These are phyloP conservation scores for Lavandula angustifolia DNA, from an alignment of 257 asterid genomes.

Conservation along the genomic window DNA sequence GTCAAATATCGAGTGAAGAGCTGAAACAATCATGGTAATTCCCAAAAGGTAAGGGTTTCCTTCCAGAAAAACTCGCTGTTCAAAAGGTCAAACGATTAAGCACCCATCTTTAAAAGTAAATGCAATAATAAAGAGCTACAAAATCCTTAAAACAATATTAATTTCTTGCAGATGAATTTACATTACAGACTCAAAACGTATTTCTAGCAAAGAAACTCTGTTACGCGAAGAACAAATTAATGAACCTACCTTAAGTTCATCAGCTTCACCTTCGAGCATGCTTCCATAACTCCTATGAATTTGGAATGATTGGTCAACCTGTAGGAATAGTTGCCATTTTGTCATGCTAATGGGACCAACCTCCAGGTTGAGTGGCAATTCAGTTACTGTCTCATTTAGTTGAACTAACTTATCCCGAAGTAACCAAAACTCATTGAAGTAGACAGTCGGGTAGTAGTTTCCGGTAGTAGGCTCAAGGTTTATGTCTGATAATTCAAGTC, in stretches of 20 bases:
- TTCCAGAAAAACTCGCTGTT: slow-evolving; percentile 95
- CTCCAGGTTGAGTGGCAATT: slow-evolving; percentile 83
- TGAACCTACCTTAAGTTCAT: slow-evolving; percentile 81
- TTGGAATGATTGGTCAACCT: slow-evolving; percentile 97
- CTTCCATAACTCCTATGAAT: slow-evolving; percentile 92
- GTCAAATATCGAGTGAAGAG: slow-evolving; percentile 86
- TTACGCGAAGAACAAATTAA: slow-evolving; percentile 1
- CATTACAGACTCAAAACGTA: slow-evolving; percentile 12
- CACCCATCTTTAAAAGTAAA: slow-evolving; percentile 26
- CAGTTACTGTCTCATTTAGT: slow-evolving; percentile 77
- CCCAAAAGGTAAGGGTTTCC: slow-evolving; percentile 93
- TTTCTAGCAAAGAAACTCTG: slow-evolving; percentile 5
- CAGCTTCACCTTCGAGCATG: slow-evolving; percentile 99
- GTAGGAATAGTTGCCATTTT: slow-evolving; percentile 92
- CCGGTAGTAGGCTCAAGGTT: slow-evolving; percentile 73
- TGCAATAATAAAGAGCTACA: not conserved
- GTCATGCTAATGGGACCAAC: slow-evolving; percentile 97
- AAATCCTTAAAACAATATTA: not conserved
- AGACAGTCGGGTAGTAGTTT: slow-evolving; percentile 82
- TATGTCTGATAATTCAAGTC: slow-evolving; percentile 61
- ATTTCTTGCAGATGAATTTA: slow-evolving; percentile 8
- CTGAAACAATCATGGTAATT: slow-evolving; percentile 85
- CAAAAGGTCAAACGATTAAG: slow-evolving; percentile 37
- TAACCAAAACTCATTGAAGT: slow-evolving; percentile 95
- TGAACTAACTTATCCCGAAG: slow-evolving; percentile 77